Percentiles rank a stretch among this genome's conserved stretches.
Conservation (phyloP, 2,329 filamentous ascomycete genomes). For the Fonsecaea pedrosoi region DNA sequence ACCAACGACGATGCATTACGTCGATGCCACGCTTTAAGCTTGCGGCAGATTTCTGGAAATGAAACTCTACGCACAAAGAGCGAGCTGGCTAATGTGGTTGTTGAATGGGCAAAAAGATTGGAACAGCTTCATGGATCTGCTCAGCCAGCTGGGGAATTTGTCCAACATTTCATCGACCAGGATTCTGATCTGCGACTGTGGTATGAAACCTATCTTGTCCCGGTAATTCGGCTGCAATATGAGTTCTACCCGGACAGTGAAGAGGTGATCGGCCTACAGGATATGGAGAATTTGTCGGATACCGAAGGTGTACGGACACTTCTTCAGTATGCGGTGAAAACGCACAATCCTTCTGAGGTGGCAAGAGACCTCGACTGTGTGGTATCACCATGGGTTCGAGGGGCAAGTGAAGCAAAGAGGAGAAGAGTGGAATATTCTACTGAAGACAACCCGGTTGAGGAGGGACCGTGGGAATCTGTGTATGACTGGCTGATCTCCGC, state of each 20-base stretch:
- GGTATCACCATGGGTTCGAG: constrained; percentile 69
- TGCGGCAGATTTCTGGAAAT: constrained; percentile 26
- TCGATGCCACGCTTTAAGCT: constrained; percentile 26
- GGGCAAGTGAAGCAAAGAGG: constrained; percentile 61
- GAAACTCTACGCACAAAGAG: constrained; percentile 30
- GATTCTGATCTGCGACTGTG: constrained; percentile 62
- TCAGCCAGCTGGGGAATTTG: constrained; percentile 60
- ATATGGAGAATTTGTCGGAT: constrained; percentile 60
- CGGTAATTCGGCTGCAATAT: constrained; percentile 65
- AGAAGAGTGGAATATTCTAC: constrained; percentile 52
- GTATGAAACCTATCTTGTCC: constrained; percentile 66
- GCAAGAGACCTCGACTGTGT: constrained; percentile 64
- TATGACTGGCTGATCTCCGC: constrained; percentile 66
- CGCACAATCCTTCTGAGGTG: constrained; percentile 45
- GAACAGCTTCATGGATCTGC: constrained; percentile 66
- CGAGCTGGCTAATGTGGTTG: constrained; percentile 58
- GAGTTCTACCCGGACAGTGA: constrained; percentile 65
- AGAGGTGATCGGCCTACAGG: constrained; percentile 55
- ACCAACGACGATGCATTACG: constrained; percentile 26
- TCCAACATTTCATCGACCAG: constrained; percentile 63
- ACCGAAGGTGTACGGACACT: constrained; percentile 61
- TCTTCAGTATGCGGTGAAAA: constrained; percentile 52
- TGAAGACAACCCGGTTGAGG: constrained; percentile 35
- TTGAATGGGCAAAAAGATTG: constrained; percentile 66
- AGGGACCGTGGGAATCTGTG: constrained; percentile 62